Evolutionary conservation across 2,329 filamentous ascomycete genomes (phyloP), one percentile per base, ranked within the genome.

Genomic region (Raffaelea albimanens): DNA sequence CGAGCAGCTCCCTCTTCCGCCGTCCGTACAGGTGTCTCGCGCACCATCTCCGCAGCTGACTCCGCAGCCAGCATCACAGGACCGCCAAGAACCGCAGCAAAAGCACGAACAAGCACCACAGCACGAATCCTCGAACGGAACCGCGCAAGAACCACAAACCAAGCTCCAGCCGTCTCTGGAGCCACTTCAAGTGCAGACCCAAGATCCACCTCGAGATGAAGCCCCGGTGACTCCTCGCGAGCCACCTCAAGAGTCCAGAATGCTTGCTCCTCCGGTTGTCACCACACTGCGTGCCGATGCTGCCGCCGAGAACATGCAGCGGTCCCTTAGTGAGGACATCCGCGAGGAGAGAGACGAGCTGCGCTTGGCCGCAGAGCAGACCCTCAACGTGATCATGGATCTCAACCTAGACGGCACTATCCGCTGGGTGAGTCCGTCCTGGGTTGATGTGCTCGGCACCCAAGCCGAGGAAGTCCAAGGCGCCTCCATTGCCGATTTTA

Each of bases 361-460:
- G 56, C 89, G 90, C 61, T 87, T 95, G 69, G 93, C 91, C 38
- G 93, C 91, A 44, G 91, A 97, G 67, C 88, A 96, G 69, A 96
- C 90, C 20, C 75, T 95, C 62, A 98, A 97, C 66, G 87, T 95
- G 54, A 95, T 98, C 63, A 77, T 98, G 61, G 91, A 98, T 68
- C 75, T 98, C 55, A 88, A 89, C 59, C 76, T 97, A 48, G 86
- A 96, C 61, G 88, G 88, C 55, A 85, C 81, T 52, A 85, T 98
- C 59, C 85, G 89, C 67, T 98, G 93, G 87, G 90, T 95, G 58
- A 97, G 91, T 63, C 87, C 90, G 13, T 96, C 91, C 16, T 98
- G 93, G 93, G 79, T 80, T 51, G 89, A 97, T 58, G 85, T 98
- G 44, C 84, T 97, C 51, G 93, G 93, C 50, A 91, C 86, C 4